phyloP scores from a whole-genome alignment of 2,329 filamentous ascomycete genomes.

The Colletotrichum agaves region DNA sequence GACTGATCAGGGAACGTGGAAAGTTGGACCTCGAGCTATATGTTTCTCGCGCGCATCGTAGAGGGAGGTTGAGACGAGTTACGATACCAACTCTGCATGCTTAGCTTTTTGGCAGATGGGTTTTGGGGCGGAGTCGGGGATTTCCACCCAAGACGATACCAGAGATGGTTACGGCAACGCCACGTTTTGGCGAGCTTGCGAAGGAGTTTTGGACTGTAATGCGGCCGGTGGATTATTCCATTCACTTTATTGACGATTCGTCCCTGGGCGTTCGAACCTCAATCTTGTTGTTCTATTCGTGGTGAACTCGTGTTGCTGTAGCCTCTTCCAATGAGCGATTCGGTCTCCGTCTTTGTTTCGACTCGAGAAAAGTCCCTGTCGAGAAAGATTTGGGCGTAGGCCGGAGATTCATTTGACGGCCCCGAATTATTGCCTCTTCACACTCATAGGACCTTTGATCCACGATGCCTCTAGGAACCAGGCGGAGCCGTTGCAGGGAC shows the following conservation, averaged over 20 bases:
- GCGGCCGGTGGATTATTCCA: constrained; percentile 18
- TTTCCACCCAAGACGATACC: constrained; percentile 14
- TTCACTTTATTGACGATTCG: constrained; percentile 3
- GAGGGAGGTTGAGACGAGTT: constrained; percentile 10
- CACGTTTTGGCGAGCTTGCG: constrained; percentile 7
- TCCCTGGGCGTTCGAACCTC: neutral
- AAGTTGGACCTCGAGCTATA: neutral
- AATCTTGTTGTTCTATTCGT: no score
- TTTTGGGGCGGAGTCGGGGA: constrained; percentile 12
- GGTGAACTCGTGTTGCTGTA: no score
- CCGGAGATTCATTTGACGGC: no score
- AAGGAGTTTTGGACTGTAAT: constrained; percentile 32
- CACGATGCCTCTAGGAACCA: no score
- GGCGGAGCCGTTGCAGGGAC: no score
- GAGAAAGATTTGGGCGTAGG: no score
- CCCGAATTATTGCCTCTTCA: no score
- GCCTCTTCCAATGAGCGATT: neutral
- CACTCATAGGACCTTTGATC: no score
- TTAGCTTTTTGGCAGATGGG: constrained; percentile 8
- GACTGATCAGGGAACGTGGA: neutral
- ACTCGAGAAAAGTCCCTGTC: no score
- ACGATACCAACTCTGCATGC: constrained; percentile 23
- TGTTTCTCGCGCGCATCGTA: neutral
- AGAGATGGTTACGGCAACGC: constrained; percentile 16
- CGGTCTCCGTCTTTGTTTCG: no score